Evolutionary conservation across 371 early-diverging fungal species (phyloP), one percentile per base, ranked within the genome.

Genomic region (Parasitella parasitica): DNA sequence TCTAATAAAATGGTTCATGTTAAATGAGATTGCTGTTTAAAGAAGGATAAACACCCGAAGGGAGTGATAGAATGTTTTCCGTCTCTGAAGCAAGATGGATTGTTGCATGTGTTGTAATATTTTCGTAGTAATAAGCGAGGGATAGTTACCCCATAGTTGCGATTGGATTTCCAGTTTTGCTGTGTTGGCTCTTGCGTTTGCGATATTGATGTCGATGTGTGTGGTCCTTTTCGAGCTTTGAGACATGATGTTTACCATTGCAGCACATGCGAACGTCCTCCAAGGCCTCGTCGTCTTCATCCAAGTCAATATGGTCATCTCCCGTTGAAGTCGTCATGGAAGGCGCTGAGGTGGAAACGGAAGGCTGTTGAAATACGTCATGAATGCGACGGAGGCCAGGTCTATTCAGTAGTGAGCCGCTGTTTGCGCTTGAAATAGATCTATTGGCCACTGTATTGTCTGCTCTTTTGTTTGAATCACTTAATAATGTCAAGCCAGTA

Each of bases 251-350:
- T 51, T 79, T 79, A n/a, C 83, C 83, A 38, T 81, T 78, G 59
- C 83, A 83, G 34, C 83, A 83, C 73, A 79, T 73, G 28, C 81
- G 65, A 2, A 83, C 80, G 66, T 83, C 78, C 56, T 81, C 83
- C 24, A 83, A 32, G 3, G 72, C 73, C 18, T 83, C 83, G 20
- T 76, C 74, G 18, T 75, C 72, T 12, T 69, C 69, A 26, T 61
- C 58, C 2, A 39, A 37, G 11, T 59, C 59, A 3, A 18, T 41
- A 53, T 57, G 57, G 12, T 57, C 61, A 22, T 51, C 55, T 36
- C 27, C 60, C 18, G 54, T 54, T 12, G 37, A 16, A 46, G 49
- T 64, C 0, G 16, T 15, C 48, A 46, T 43, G 4, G 61, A 53
- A 12, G 28, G 35, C 24, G 59, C 28, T 6, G 54, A 56, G 20